Evolutionary conservation across 2,329 filamentous ascomycete genomes (phyloP).

Genomic region (Phialophora macrospora): DNA sequence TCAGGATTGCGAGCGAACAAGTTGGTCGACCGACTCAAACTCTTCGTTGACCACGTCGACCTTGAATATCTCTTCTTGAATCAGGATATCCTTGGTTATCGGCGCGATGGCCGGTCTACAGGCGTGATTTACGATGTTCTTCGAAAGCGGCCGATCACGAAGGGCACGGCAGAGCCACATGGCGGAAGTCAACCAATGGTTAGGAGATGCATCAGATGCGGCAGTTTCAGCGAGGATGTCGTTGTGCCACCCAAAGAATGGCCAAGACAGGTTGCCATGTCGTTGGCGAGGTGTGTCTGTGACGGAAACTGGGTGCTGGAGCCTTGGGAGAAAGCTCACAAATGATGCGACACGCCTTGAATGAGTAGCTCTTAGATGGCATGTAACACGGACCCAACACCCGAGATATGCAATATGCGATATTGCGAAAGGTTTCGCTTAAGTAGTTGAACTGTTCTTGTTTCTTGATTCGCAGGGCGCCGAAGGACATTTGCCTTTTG

Average conservation of each 20-base stretch:
- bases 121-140: conserved; percentile 35
- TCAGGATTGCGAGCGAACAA: conserved; percentile 65
- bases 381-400: background rate
- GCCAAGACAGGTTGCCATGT: conserved; percentile 28
- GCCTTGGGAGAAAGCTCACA: conserved; percentile 27
- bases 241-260: conserved; percentile 30
- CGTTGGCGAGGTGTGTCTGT: conserved; percentile 39
- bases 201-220: conserved; percentile 39
- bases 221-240: conserved; percentile 38
- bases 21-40: conserved; percentile 66
- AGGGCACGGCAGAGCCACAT: conserved; percentile 25
- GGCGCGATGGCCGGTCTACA: conserved; percentile 1
- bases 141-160: conserved; percentile 34
- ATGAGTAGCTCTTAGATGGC: background rate
- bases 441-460: background rate
- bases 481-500: background rate
- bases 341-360: background rate
- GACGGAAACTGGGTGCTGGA: conserved; percentile 38
- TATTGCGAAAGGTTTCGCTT: background rate
- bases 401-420: background rate
- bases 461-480: conserved; percentile 10
- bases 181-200: conserved; percentile 27
- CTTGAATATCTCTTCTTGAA: conserved; percentile 44
- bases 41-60: conserved; percentile 51
- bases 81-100: conserved; percentile 55